Base-by-base conservation (phyloP, 306 rosid species). In the Cicer pinnatifidum region DNA sequence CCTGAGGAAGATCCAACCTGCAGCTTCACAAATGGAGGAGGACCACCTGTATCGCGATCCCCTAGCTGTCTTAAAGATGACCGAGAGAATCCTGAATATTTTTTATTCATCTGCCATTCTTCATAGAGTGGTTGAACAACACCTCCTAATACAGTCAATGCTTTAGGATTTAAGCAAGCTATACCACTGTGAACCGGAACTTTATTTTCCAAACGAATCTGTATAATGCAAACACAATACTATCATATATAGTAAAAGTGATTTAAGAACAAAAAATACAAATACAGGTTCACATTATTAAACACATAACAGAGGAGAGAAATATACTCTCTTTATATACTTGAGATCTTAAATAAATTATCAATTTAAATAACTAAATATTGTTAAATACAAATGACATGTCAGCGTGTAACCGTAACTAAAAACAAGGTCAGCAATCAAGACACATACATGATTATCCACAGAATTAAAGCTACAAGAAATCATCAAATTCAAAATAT, bases 21-120 rank as follows among this genome's bases (percentile, higher is more conserved):
- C 83, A 94, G 83, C 91, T 94, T 94, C 91, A 86, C 96, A 85
- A 94, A 94, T 33, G 88, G 89, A 47, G 98, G 98, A 81, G 98
- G 98, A 58, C 92, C 90, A 28, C 80, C 88, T 58, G 85, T 75
- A 46, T 84, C 89, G 66, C 82, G 77, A 39, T 90, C 94, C 81
- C 81, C 85, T 73, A 86, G 78, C 76, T 75, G 16, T 79, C 87
- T 87, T 60, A 89, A 44, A 46, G 94, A 80, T 2, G 89, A 83
- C 54, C 96, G 87, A 19, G 98, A 86, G 54, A 89, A 67, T 56
- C 95, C 97, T 1, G 97, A 82, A 69, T 94, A 94, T 38, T 89
- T 94, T 77, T 79, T 48, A 81, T 91, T 91, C 97, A 94, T 84
- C 84, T 91, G 82, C 98, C 98, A 94, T 76, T 91, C 98, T 74